These are phyloP conservation scores for Phytophthora rubi DNA, from an alignment of 352 stramenopile genomes.

Conservation along the genomic window DNA sequence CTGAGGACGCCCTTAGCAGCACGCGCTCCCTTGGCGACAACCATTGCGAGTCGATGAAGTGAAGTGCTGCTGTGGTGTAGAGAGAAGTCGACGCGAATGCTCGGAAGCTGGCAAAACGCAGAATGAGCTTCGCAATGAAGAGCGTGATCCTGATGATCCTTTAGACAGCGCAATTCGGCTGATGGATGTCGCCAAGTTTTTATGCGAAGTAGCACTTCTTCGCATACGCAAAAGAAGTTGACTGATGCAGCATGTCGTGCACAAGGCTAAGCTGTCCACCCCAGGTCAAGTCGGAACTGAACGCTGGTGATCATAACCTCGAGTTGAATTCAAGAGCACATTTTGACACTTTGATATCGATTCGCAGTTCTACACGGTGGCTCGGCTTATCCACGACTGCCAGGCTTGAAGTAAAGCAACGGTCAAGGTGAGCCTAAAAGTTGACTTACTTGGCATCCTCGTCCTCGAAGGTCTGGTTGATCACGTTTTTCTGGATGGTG, in stretches of 20 bases:
- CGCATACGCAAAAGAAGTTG: background rate
- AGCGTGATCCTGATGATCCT: background rate
- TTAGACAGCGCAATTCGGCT: background rate
- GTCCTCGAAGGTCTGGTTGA: constrained; percentile 61
- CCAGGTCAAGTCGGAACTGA: too few species aligned
- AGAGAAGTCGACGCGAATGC: constrained; percentile 4
- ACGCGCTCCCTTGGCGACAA: constrained; percentile 29
- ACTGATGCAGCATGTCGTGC: too few species aligned
- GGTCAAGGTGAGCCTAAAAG: too few species aligned
- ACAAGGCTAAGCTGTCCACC: too few species aligned
- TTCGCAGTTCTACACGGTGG: too few species aligned
- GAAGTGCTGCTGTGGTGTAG: background rate
- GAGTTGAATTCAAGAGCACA: too few species aligned
- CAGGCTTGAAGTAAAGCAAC: too few species aligned
- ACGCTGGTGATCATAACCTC: too few species aligned
- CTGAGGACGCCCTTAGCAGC: constrained; percentile 45
- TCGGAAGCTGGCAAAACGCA: constrained; percentile 11
- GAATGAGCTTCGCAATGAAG: constrained; percentile 16
- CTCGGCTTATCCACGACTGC: too few species aligned
- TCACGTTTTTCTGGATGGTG: constrained; percentile 47
- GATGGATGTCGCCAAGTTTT: too few species aligned
- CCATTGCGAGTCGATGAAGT: constrained; percentile 13
- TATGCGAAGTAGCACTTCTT: too few species aligned
- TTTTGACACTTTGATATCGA: too few species aligned
- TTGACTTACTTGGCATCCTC: constrained; percentile 13